Evolutionary conservation across 2,329 filamentous ascomycete genomes (phyloP).

Genomic region (Calycina marina): DNA sequence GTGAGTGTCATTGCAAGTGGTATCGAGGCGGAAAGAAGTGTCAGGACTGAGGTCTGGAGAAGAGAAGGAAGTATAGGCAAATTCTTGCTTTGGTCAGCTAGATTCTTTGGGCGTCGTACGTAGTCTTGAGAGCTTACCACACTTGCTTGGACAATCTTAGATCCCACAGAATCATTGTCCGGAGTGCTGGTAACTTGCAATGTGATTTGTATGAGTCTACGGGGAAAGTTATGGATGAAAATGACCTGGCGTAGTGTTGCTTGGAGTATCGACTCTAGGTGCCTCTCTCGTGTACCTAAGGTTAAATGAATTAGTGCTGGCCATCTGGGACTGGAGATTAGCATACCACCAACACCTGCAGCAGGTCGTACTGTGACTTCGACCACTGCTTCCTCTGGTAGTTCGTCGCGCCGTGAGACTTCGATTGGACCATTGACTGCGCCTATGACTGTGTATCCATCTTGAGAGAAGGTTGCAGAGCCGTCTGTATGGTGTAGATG

Average conservation of each 20-base stretch:
- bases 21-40: conserved; percentile 68
- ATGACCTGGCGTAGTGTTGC: conserved; percentile 60
- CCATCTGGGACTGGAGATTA: conserved; percentile 2
- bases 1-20: conserved; percentile 63
- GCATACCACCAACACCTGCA: conserved; percentile 64
- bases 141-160: conserved; percentile 43
- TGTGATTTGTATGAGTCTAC: conserved; percentile 65
- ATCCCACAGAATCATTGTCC: conserved; percentile 48
- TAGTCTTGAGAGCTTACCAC: conserved; percentile 37
- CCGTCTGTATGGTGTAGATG: conserved; percentile 61
- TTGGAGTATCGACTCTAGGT: conserved; percentile 66
- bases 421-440: conserved; percentile 90
- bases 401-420: conserved; percentile 74
- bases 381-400: conserved; percentile 78
- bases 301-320: conserved; percentile 1
- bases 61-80: conserved; percentile 68
- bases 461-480: conserved; percentile 61
- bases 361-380: conserved; percentile 84
- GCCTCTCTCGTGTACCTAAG: conserved; percentile 55
- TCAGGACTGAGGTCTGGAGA: conserved; percentile 63
- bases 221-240: conserved; percentile 59
- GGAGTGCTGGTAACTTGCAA: conserved; percentile 62
- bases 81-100: conserved; percentile 37
- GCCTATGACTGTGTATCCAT: conserved; percentile 68
- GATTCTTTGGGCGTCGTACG: conserved; percentile 5